A percentile compares a stretch with the other conserved stretches of the same genome.
phyloP scores from a whole-genome alignment of 176 grass and related monocot species.

The Miscanthus lutarioriparius region DNA sequence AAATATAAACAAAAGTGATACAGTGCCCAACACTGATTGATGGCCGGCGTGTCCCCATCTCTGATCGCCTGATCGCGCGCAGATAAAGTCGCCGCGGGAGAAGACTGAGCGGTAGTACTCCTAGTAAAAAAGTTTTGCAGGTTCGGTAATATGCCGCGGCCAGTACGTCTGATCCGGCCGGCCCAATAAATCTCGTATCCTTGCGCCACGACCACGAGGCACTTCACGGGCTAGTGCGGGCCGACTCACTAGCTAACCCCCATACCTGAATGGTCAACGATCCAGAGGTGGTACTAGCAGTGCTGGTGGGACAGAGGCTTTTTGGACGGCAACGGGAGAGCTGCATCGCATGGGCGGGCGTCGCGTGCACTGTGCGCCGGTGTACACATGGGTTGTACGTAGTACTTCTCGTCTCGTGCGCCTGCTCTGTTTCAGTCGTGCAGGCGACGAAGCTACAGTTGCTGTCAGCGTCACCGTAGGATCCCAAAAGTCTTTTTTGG shows the following conservation, averaged over 20 bases:
- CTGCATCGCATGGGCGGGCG: neutral
- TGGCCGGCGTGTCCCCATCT: neutral
- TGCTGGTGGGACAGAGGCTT: neutral
- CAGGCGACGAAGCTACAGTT: slow-evolving; percentile 3
- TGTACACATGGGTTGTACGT: neutral
- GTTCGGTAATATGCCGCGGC: neutral
- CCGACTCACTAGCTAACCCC: neutral
- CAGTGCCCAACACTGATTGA: too few species aligned
- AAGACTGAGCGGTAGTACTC: neutral
- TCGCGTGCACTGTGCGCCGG: neutral
- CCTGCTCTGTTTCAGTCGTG: neutral
- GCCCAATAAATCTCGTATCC: too few species aligned
- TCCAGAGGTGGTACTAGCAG: too few species aligned
- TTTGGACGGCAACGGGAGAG: neutral
- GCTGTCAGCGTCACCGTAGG: slow-evolving; percentile 1
- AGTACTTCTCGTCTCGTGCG: neutral
- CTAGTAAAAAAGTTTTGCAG: neutral
- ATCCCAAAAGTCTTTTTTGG: neutral
- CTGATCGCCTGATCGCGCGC: neutral
- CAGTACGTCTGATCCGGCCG: neutral
- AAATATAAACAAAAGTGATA: too few species aligned
- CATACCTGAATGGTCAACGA: slow-evolving; percentile 7
- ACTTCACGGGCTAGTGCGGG: neutral
- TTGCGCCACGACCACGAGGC: slow-evolving; percentile 22
- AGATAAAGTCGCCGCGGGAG: neutral